Evolutionary conservation across 208 protist genomes (phyloP).

Genomic region (Crithidia fasciculata): DNA sequence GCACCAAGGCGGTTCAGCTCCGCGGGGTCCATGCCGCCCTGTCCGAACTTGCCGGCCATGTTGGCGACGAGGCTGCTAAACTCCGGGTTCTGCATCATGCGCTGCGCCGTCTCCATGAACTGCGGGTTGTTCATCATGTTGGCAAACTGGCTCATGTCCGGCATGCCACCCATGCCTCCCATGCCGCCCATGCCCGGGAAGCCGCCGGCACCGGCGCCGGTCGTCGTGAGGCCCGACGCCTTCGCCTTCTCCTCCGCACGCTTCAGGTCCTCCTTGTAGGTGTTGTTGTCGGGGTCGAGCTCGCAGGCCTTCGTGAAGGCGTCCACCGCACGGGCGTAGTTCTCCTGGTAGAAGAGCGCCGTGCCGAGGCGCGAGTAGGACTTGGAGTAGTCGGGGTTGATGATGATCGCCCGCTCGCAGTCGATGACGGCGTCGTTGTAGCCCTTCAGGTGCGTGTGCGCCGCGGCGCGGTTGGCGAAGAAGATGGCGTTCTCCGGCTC

Average conservation of each 20-base stretch:
- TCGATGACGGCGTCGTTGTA: slow-evolving; percentile 89
- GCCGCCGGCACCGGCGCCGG: slow-evolving; percentile 38
- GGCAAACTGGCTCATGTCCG: slow-evolving; percentile 78
- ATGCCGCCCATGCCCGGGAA: slow-evolving; percentile 50
- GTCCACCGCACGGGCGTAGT: slow-evolving; percentile 83
- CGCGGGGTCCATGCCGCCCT: slow-evolving; percentile 54
- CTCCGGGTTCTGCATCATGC: slow-evolving; percentile 92
- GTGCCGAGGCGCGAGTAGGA: slow-evolving; percentile 91
- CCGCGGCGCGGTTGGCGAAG: slow-evolving; percentile 93
- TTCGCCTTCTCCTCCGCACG: slow-evolving; percentile 85
- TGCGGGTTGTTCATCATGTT: slow-evolving; percentile 93
- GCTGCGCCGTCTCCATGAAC: slow-evolving; percentile 88
- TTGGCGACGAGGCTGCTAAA: slow-evolving; percentile 86
- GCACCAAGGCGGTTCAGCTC: slow-evolving; percentile 53
- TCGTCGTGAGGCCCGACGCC: slow-evolving; percentile 29
- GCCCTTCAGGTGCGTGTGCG: slow-evolving; percentile 92
- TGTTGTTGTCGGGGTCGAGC: slow-evolving; percentile 92
- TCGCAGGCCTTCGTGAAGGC: slow-evolving; percentile 91
- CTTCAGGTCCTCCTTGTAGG: slow-evolving; percentile 92
- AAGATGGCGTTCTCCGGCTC: slow-evolving; percentile 88
- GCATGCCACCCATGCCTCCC: slow-evolving; percentile 53
- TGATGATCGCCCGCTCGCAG: slow-evolving; percentile 87
- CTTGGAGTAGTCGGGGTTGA: slow-evolving; percentile 91
- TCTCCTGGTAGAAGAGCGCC: slow-evolving; percentile 90
- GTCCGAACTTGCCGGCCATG: slow-evolving; percentile 77